Conservation (phyloP, 2,329 filamentous ascomycete species). For the Boeremia exigua region DNA sequence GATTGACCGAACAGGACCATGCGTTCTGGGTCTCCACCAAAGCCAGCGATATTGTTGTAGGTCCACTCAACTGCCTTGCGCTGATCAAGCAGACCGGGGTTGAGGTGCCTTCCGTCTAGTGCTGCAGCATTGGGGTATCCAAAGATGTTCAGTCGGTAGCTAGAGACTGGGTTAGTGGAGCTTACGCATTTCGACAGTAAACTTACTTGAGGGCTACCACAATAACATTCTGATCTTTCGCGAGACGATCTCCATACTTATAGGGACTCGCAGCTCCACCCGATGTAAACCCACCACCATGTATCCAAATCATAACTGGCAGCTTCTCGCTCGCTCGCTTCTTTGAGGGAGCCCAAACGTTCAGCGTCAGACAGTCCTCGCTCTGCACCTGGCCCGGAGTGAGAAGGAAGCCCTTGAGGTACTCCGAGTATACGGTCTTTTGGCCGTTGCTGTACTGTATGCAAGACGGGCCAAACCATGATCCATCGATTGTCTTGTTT, state of each 20-base stretch:
- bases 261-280: conserved; percentile 54
- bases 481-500: neutral
- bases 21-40: conserved; percentile 38
- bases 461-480: conserved; percentile 1
- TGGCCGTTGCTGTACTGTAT: conserved; percentile 2
- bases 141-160: conserved; percentile 43
- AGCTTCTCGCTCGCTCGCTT: conserved; percentile 23
- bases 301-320: conserved; percentile 42
- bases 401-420: neutral
- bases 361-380: conserved; percentile 49
- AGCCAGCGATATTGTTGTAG: conserved; percentile 44
- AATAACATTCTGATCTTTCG: conserved; percentile 32
- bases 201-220: neutral
- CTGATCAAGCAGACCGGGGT: conserved; percentile 47
- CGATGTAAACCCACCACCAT: conserved; percentile 46
- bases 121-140: conserved; percentile 41
- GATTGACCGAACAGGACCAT: conserved; percentile 49
- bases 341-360: conserved; percentile 37
- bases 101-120: conserved; percentile 26
- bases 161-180: neutral
- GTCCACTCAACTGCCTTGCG: conserved; percentile 48
- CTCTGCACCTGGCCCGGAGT: conserved; percentile 1
- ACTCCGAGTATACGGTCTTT: neutral
- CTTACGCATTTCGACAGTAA: neutral
- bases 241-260: neutral